Evolutionary conservation across 2,329 filamentous ascomycete species (phyloP), one percentile per base, ranked within the genome.

Genomic region (Paracamarosporium sp.): DNA sequence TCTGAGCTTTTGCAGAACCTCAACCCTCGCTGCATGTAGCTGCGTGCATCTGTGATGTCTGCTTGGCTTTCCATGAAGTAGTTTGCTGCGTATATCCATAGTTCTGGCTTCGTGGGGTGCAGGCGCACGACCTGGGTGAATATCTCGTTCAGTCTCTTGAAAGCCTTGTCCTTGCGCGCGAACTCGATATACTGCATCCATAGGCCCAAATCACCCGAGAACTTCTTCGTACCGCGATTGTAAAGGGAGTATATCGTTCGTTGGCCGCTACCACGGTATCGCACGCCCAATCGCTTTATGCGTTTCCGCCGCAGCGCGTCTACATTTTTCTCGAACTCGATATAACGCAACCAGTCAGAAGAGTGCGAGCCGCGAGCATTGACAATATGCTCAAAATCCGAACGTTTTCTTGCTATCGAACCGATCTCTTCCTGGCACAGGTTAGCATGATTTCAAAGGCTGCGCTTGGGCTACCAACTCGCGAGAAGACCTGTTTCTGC

Each of bases 161-260:
- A 82, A 15, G 86, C 84, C 68, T 85, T 77, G 86, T 88, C 80
- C 63, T 87, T 85, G 67, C 88, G 85, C 15, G 91, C 89, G 75
- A 92, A 98, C 57, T 90, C 86, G 58, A 98, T 88, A 72, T 97
- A 97, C 70, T 93, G 91, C 76, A 91, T 88, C 95, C 95, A 99
- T 35, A 99, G 82, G 2, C 85, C 85, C 33, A 93, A 72, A 71
- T 91, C 91, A 3, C 91, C 92, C 1, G 91, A 90, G 71, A 97
- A 95, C 62, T 92, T 92, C 71, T 86, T 85, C 27, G 93, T 92
- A 20, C 87, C 93, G 61, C 95, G 89, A 67, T 97, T 93, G 65
- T 97, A 90, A 62, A 98, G 90, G 75, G 90, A 90, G 72, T 97
- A 93, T 61, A 97, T 90, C 50, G 93, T 90, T 43, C 89, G 88